These are phyloP conservation scores for Cutaneotrichosporon mucoides DNA, from an alignment of 1,284 basidiomycete genomes.

Conservation along the genomic window DNA sequence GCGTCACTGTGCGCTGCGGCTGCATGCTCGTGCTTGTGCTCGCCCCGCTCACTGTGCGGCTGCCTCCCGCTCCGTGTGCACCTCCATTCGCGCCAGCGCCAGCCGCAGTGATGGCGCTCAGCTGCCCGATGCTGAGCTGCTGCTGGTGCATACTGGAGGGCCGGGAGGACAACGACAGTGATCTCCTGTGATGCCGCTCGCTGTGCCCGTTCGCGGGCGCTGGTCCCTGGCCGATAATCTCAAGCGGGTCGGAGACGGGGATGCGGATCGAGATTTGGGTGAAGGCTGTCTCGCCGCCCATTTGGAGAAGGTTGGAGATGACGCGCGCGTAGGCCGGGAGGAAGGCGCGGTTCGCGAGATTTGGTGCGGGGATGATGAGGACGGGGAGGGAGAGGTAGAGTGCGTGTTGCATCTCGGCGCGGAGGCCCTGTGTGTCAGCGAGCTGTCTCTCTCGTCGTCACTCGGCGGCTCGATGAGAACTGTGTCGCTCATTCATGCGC, in stretches of 20 bases:
- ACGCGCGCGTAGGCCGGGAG: slow-evolving; percentile 90
- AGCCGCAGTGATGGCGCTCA: slow-evolving; percentile 6
- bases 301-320: slow-evolving; percentile 70
- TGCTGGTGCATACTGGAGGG: slow-evolving; percentile 37
- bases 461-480: background rate
- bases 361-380: slow-evolving; percentile 74
- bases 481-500: background rate
- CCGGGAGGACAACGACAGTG: slow-evolving; percentile 40
- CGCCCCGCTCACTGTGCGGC: slow-evolving; percentile 6
- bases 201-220: slow-evolving; percentile 8
- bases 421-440: slow-evolving; percentile 63
- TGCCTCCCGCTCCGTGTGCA: background rate
- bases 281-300: slow-evolving; percentile 56
- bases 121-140: slow-evolving; percentile 27
- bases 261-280: slow-evolving; percentile 71
- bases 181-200: slow-evolving; percentile 31
- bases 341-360: slow-evolving; percentile 72
- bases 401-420: slow-evolving; percentile 89
- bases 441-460: background rate
- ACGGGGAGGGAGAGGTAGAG: slow-evolving; percentile 83
- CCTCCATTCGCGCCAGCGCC: background rate
- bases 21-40: background rate
- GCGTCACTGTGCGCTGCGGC: slow-evolving; percentile 15
- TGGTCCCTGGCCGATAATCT: slow-evolving; percentile 39
- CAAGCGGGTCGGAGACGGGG: slow-evolving; percentile 65